Percentiles rank a stretch among this genome's conserved stretches.
Conservation (phyloP, 805 yeast species). For the Lipomyces kockii region DNA sequence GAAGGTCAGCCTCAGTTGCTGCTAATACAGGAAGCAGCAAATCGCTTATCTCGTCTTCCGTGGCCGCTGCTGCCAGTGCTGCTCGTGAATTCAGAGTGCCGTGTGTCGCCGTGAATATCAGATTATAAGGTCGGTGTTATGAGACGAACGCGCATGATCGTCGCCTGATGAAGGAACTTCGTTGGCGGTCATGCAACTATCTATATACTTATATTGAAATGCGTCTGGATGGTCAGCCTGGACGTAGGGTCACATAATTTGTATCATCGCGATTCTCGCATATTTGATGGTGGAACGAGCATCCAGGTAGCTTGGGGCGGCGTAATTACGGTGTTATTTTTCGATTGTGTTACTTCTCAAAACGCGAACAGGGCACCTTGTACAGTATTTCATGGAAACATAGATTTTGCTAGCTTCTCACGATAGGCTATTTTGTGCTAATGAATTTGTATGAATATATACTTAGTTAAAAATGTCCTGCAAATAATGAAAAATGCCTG, state of each 20-base stretch:
- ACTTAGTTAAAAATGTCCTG: background rate
- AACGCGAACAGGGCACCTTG: background rate
- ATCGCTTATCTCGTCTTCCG: conserved; percentile 1
- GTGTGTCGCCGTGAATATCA: conserved; percentile 26
- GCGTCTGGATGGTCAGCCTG: background rate
- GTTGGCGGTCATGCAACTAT: background rate
- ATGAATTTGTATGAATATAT: background rate
- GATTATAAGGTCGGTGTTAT: conserved; percentile 11
- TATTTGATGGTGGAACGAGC: background rate
- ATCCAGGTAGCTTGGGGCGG: background rate
- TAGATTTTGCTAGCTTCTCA: background rate
- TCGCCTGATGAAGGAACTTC: background rate
- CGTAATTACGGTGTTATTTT: background rate
- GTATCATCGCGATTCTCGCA: background rate
- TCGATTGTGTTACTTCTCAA: background rate
- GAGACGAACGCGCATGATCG: background rate
- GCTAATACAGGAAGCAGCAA: conserved; percentile 6
- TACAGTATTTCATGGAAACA: background rate
- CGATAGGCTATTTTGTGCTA: background rate
- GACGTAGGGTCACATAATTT: background rate
- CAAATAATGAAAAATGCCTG: background rate
- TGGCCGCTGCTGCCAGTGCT: conserved; percentile 2
- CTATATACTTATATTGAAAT: background rate
- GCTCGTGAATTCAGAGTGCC: conserved; percentile 27
- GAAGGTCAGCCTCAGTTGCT: conserved; percentile 2